Evolutionary conservation across 129 eudicot species (phyloP).

Genomic region (Lonicera japonica): DNA sequence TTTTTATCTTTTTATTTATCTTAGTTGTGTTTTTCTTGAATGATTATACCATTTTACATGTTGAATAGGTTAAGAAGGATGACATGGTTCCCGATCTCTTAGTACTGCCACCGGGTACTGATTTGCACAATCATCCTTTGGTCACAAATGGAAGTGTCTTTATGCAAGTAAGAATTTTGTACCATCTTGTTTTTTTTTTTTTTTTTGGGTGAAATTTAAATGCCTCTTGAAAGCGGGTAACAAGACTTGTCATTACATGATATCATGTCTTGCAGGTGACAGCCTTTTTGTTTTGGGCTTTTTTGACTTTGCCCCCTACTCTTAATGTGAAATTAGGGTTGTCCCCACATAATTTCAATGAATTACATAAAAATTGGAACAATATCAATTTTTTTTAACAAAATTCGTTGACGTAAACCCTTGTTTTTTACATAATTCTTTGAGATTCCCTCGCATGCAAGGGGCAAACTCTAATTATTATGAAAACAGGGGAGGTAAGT

Average conservation of each 20-base stretch:
- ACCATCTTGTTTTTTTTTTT: background rate
- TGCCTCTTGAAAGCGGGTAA: too few species aligned
- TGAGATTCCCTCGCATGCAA: too few species aligned
- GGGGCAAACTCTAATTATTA: too few species aligned
- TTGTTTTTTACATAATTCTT: too few species aligned
- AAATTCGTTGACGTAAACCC: too few species aligned
- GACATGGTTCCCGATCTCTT: constrained; percentile 79
- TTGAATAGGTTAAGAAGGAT: constrained; percentile 64
- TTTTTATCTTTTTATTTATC: background rate
- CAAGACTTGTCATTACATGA: background rate
- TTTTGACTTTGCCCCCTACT: too few species aligned
- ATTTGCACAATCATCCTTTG: constrained; percentile 80
- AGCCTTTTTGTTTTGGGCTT: too few species aligned
- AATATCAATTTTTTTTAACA: too few species aligned
- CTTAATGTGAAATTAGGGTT: too few species aligned
- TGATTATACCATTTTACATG: constrained; percentile 5
- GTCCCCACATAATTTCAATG: too few species aligned
- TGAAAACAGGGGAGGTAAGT: too few species aligned
- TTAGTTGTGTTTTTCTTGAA: constrained; percentile 1
- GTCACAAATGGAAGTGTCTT: constrained; percentile 67
- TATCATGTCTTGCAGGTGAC: background rate
- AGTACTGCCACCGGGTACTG: constrained; percentile 81
- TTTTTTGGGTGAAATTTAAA: too few species aligned
- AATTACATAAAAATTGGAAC: background rate
- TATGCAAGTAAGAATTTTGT: constrained; percentile 56